Conservation (phyloP, 768 basidiomycete genomes). For the Termitomyces sp. region DNA sequence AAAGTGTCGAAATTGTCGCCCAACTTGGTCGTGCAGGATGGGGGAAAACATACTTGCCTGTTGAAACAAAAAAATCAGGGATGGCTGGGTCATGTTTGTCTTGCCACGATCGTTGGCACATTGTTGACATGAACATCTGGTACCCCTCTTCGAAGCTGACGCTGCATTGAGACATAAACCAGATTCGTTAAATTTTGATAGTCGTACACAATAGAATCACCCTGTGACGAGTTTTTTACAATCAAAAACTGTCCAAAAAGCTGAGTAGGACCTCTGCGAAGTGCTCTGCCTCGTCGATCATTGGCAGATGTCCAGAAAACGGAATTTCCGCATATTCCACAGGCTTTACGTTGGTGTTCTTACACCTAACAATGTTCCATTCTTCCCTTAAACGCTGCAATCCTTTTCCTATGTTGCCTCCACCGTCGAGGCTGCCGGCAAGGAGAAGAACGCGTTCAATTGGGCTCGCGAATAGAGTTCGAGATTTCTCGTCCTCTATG, state of each 20-base stretch:
- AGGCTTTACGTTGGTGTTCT: constrained; percentile 5
- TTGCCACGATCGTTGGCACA: no score
- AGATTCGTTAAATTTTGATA: not conserved
- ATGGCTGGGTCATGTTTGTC: no score
- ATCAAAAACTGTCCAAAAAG: constrained; percentile 21
- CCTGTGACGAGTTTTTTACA: not conserved
- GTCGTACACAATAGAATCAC: not conserved
- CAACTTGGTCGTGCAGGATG: no score
- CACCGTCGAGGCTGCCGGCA: constrained; percentile 43
- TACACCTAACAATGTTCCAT: constrained; percentile 15
- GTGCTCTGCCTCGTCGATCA: constrained; percentile 42
- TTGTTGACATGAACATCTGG: no score
- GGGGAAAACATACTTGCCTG: no score
- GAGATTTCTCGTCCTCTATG: not conserved
- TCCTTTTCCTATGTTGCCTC: constrained; percentile 36
- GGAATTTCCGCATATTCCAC: constrained; percentile 30
- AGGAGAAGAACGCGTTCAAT: constrained; percentile 34
- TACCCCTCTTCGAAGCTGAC: no score
- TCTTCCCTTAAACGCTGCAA: constrained; percentile 26
- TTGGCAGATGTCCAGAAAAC: constrained; percentile 43
- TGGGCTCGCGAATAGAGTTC: constrained; percentile 19
- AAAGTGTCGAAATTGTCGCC: no score
- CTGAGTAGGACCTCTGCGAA: constrained; percentile 30
- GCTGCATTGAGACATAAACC: no score
- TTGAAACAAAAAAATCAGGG: no score